A percentile compares a stretch with the other conserved stretches of the same genome.
Evolutionary conservation across 1,139 yeast species (phyloP).

Genomic region (Protomyces macrosporus): DNA sequence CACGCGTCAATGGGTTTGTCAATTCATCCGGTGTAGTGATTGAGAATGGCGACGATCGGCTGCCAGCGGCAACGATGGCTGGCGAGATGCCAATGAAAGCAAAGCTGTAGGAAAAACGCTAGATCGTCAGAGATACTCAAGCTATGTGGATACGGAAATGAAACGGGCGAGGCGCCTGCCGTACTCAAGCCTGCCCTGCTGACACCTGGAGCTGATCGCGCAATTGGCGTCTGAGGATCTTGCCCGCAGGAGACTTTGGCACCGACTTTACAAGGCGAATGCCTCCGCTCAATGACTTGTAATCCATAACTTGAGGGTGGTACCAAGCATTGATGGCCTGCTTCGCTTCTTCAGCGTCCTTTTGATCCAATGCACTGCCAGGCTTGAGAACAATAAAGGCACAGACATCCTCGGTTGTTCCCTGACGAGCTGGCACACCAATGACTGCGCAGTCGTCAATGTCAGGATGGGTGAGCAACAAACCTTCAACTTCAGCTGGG

Average conservation of each 20-base stretch:
- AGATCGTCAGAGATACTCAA: too few relatives aligned
- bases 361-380: slow-evolving; percentile 27
- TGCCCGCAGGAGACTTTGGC: slow-evolving; percentile 43
- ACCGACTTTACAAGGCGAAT: slow-evolving; percentile 38
- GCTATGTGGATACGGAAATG: too few relatives aligned
- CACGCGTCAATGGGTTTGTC: slow-evolving; percentile 17
- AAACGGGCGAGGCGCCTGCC: too few relatives aligned
- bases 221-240: slow-evolving; percentile 40
- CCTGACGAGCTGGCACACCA: slow-evolving; percentile 38
- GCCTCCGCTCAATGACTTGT: slow-evolving; percentile 43
- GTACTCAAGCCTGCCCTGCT: neutral
- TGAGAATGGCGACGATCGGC: slow-evolving; percentile 14
- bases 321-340: slow-evolving; percentile 36
- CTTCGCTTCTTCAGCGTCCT: slow-evolving; percentile 35
- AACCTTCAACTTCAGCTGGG: slow-evolving; percentile 70
- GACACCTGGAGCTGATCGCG: slow-evolving; percentile 19
- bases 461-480: slow-evolving; percentile 46
- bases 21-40: slow-evolving; percentile 3
- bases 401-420: slow-evolving; percentile 42
- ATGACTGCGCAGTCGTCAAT: slow-evolving; percentile 41
- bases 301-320: slow-evolving; percentile 37
- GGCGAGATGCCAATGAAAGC: too few relatives aligned
- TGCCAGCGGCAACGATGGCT: neutral
- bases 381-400: slow-evolving; percentile 39
- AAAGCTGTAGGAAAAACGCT: too few relatives aligned